Evolutionary conservation across 495 filamentous ascomycete species (phyloP).

Genomic region (Clavariopsis aquatica): DNA sequence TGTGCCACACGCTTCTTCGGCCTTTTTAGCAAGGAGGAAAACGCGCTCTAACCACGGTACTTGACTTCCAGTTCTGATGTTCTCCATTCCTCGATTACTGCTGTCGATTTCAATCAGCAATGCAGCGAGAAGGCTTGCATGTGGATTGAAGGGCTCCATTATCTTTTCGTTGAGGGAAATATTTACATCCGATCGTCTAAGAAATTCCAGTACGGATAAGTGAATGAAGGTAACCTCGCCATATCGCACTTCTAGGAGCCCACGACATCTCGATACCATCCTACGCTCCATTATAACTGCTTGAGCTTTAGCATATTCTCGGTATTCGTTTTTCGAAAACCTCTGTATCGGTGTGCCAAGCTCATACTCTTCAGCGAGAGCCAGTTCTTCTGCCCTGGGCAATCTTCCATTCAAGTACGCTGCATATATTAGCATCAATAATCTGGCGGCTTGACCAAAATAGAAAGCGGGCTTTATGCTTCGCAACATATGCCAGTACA

Average conservation of each 20-base stretch:
- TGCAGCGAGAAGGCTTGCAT: constrained; percentile 1
- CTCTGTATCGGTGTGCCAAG: neutral
- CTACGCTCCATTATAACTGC: neutral
- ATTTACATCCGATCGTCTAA: neutral
- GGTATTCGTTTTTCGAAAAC: neutral
- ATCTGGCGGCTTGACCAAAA: constrained; percentile 4
- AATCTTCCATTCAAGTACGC: neutral
- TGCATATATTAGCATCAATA: neutral
- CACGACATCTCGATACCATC: constrained; percentile 1
- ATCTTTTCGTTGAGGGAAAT: constrained; percentile 1
- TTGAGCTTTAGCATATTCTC: neutral
- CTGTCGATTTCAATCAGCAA: neutral
- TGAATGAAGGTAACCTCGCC: neutral
- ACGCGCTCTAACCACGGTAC: neutral
- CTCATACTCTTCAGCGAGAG: neutral
- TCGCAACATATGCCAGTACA: constrained; percentile 9
- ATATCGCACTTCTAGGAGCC: neutral
- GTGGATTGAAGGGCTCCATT: neutral
- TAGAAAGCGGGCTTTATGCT: constrained; percentile 9
- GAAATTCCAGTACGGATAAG: constrained; percentile 3
- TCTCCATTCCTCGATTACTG: neutral
- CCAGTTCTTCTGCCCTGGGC: neutral
- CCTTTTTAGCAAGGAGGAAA: neutral
- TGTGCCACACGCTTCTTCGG: constrained; percentile 2
- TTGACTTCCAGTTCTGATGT: neutral